Conservation (phyloP, 768 basidiomycete species). For the Scleroderma citrinum region DNA sequence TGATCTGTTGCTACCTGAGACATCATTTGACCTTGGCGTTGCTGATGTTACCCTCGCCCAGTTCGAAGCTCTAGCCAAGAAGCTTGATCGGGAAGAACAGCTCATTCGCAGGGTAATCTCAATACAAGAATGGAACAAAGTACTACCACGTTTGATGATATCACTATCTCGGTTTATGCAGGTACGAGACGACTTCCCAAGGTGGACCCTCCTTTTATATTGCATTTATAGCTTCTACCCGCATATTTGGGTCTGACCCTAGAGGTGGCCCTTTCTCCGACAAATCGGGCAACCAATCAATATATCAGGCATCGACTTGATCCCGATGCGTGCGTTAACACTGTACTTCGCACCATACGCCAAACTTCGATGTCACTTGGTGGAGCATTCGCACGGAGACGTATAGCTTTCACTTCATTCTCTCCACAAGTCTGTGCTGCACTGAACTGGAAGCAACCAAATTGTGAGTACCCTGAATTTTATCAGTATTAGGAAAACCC, state of each 20-base stretch:
- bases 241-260: constrained; percentile 68
- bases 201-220: constrained; percentile 5
- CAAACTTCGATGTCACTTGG: constrained; percentile 51
- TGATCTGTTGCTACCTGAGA: constrained; percentile 69
- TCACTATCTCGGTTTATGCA: constrained; percentile 71
- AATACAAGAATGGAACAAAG: constrained; percentile 41
- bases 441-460: constrained; percentile 98
- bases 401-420: constrained; percentile 90
- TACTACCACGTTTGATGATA: constrained; percentile 52
- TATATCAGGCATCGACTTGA: constrained; percentile 50
- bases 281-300: constrained; percentile 37
- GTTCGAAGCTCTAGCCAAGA: constrained; percentile 60
- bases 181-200: constrained; percentile 38
- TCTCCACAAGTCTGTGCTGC: constrained; percentile 85
- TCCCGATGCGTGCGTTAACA: constrained; percentile 79
- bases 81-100: constrained; percentile 39
- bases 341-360: constrained; percentile 80
- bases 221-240: constrained; percentile 46
- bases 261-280: constrained; percentile 69
- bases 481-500: constrained; percentile 13
- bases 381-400: constrained; percentile 53
- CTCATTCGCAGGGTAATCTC: constrained; percentile 25
- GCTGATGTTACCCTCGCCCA: constrained; percentile 80
- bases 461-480: constrained; percentile 55
- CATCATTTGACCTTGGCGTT: constrained; percentile 71